phyloP scores from a whole-genome alignment of 106 monocot species.

The Dioscorea alata region DNA sequence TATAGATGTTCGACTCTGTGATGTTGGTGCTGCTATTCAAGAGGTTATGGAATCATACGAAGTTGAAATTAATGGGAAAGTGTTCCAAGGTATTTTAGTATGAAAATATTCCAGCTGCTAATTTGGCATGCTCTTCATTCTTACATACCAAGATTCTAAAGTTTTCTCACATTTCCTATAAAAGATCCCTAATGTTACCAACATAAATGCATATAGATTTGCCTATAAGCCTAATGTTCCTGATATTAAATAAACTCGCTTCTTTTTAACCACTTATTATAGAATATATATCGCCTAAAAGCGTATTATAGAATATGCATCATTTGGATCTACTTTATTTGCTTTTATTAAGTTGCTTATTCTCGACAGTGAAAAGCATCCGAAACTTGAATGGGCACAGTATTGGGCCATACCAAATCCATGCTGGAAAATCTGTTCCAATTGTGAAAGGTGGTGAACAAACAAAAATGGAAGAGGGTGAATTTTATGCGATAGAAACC shows the following conservation, averaged over 20 bases:
- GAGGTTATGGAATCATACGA: slow-evolving; percentile 99
- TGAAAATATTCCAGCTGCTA: too few species aligned
- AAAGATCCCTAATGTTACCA: too few species aligned
- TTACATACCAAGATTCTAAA: too few species aligned
- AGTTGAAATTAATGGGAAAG: slow-evolving; percentile 95
- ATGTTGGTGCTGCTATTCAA: slow-evolving; percentile 97
- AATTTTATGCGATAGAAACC: slow-evolving; percentile 98
- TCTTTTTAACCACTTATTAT: background rate
- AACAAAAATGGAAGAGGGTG: slow-evolving; percentile 99
- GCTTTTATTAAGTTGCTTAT: background rate
- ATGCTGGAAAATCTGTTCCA: slow-evolving; percentile 98
- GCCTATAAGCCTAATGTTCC: too few species aligned
- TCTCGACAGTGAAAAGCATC: slow-evolving; percentile 80
- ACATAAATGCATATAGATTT: too few species aligned
- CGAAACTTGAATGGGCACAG: slow-evolving; percentile 97
- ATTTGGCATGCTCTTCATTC: too few species aligned
- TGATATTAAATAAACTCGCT: background rate
- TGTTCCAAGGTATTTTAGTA: slow-evolving; percentile 62
- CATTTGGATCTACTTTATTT: background rate
- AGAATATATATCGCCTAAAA: background rate
- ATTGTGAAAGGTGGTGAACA: slow-evolving; percentile 98
- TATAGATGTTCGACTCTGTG: slow-evolving; percentile 91
- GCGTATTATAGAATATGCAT: background rate
- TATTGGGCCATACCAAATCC: slow-evolving; percentile 98
- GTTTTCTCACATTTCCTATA: too few species aligned